These are phyloP conservation scores for Metschnikowia bowlesiae DNA, from an alignment of 805 yeast genomes.

Conservation along the genomic window DNA sequence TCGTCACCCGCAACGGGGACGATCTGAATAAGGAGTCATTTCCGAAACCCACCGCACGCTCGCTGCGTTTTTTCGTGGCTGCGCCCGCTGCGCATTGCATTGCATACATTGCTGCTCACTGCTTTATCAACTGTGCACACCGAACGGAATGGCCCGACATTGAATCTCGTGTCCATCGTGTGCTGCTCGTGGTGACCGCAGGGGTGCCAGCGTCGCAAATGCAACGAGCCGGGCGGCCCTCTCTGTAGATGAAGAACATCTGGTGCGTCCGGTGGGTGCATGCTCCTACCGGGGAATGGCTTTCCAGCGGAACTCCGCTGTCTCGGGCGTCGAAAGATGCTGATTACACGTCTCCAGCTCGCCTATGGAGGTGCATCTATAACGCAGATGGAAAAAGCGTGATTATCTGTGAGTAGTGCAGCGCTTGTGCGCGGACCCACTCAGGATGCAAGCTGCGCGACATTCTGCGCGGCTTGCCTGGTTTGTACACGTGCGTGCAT, in stretches of 20 bases:
- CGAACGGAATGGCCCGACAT: background rate
- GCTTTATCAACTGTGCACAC: background rate
- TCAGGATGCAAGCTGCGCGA: slow-evolving; percentile 2
- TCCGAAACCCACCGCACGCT: background rate
- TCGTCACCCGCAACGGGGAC: too few relatives aligned
- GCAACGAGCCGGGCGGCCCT: too few relatives aligned
- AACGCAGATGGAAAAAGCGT: background rate
- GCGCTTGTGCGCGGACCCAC: background rate
- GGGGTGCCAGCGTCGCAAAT: too few relatives aligned
- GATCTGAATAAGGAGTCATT: background rate
- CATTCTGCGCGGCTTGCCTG: background rate
- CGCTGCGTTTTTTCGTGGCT: background rate
- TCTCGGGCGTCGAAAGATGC: background rate
- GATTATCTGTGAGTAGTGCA: background rate
- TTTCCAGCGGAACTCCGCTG: background rate
- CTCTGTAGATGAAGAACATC: too few relatives aligned
- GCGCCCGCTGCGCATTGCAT: background rate
- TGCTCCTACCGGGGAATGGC: too few relatives aligned
- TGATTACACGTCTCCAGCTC: background rate
- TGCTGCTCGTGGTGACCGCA: background rate
- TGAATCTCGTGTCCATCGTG: background rate
- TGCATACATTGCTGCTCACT: background rate
- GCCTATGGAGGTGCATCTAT: slow-evolving; percentile 1
- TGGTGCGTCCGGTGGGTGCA: too few relatives aligned
- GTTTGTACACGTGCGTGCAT: background rate